A percentile compares a stretch with the other conserved stretches of the same genome.
These are phyloP conservation scores for Sutorius eximius DNA, from an alignment of 1,284 basidiomycete genomes.

Conservation along the genomic window DNA sequence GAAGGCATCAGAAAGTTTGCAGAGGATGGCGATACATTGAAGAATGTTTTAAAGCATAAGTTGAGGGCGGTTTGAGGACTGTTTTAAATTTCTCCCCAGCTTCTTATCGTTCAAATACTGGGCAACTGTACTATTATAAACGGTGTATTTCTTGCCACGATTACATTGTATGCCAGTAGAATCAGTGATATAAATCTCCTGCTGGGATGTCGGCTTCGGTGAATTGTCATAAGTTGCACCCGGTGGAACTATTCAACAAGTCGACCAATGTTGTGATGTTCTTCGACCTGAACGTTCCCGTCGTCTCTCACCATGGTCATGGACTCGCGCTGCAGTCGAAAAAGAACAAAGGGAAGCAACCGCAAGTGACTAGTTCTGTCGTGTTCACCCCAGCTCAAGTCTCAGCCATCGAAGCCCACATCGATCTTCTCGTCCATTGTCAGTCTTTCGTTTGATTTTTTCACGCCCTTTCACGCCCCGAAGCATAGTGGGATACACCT, in stretches of 20 bases:
- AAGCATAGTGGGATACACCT: conserved; percentile 73
- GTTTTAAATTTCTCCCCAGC: neutral
- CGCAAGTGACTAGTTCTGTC: conserved; percentile 18
- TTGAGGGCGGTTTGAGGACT: conserved; percentile 40
- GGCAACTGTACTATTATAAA: neutral
- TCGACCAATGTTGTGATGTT: conserved; percentile 41
- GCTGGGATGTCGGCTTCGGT: neutral
- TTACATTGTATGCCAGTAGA: no score
- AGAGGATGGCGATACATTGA: conserved; percentile 90
- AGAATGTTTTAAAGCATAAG: conserved; percentile 81
- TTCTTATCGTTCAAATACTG: neutral
- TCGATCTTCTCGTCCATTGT: conserved; percentile 59
- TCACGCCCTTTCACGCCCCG: conserved; percentile 14
- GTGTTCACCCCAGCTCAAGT: conserved; percentile 46
- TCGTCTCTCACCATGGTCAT: conserved; percentile 31
- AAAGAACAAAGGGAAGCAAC: conserved; percentile 52
- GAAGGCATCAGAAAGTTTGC: conserved; percentile 98
- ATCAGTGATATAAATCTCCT: neutral
- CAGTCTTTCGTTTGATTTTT: conserved; percentile 8
- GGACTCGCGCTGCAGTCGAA: conserved; percentile 36
- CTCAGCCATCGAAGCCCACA: conserved; percentile 44
- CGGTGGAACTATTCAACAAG: neutral
- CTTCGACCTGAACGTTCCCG: conserved; percentile 60
- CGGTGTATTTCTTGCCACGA: neutral
- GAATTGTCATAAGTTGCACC: neutral